These are phyloP conservation scores for Phytopythium kandeliae DNA, from an alignment of 352 stramenopile genomes.

Conservation along the genomic window DNA sequence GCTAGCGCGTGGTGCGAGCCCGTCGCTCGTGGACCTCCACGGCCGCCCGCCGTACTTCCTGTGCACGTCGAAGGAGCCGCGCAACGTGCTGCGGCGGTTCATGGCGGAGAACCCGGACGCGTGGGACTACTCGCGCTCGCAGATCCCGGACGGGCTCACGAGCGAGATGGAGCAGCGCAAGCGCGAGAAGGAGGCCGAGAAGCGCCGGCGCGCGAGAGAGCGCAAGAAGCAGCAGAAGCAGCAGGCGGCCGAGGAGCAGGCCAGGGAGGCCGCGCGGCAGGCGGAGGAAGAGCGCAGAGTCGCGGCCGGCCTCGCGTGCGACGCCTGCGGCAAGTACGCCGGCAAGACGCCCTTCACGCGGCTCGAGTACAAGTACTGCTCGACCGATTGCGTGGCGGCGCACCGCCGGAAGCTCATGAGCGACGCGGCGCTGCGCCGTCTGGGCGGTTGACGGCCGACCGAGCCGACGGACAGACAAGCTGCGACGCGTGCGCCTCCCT, in stretches of 20 bases:
- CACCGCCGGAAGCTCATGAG: slow-evolving; percentile 93
- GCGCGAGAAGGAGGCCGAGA: slow-evolving; percentile 85
- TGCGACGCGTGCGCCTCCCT: neutral
- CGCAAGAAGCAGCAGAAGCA: slow-evolving; percentile 91
- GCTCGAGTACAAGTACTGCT: slow-evolving; percentile 93
- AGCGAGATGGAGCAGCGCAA: slow-evolving; percentile 82
- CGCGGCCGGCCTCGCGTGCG: slow-evolving; percentile 63
- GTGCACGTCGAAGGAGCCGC: slow-evolving; percentile 79
- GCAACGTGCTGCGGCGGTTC: slow-evolving; percentile 90
- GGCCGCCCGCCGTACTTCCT: slow-evolving; percentile 88
- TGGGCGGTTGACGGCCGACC: slow-evolving; percentile 26
- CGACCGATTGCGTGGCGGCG: slow-evolving; percentile 89
- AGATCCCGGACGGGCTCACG: slow-evolving; percentile 73
- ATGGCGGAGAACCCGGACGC: slow-evolving; percentile 74
- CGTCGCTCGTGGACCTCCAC: slow-evolving; percentile 74
- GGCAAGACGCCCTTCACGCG: slow-evolving; percentile 88
- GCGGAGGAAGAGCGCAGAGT: slow-evolving; percentile 72
- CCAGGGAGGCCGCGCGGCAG: slow-evolving; percentile 52
- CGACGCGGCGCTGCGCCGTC: slow-evolving; percentile 83
- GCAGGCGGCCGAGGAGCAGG: slow-evolving; percentile 58
- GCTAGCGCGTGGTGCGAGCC: slow-evolving; percentile 80
- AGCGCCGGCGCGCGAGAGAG: slow-evolving; percentile 78
- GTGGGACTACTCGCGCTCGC: slow-evolving; percentile 66
- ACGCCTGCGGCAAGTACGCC: slow-evolving; percentile 76
- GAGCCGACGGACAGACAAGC: neutral